These are phyloP conservation scores for Podosphaera leucotricha DNA, from an alignment of 2,329 filamentous ascomycete species.

Conservation along the genomic window DNA sequence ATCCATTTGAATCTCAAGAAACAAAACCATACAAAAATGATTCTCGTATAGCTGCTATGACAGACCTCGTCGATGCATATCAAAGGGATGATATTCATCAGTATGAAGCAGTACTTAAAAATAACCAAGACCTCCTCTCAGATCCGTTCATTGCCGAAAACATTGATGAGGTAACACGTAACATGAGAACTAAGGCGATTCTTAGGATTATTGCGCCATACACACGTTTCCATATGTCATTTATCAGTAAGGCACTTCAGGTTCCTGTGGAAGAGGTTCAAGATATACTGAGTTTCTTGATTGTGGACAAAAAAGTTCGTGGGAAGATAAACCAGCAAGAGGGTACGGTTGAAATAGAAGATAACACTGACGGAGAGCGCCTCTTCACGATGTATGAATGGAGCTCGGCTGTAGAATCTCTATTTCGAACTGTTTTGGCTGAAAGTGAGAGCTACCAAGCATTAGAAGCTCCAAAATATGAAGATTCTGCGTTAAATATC, in stretches of 20 bases:
- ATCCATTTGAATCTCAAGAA: slow-evolving; percentile 95
- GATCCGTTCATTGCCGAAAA: slow-evolving; percentile 97
- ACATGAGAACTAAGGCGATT: slow-evolving; percentile 91
- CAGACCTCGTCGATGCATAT: slow-evolving; percentile 85
- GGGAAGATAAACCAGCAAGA: slow-evolving; percentile 77
- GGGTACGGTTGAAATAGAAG: slow-evolving; percentile 62
- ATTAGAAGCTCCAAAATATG: slow-evolving; percentile 8
- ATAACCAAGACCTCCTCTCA: slow-evolving; percentile 68
- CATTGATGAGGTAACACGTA: slow-evolving; percentile 94
- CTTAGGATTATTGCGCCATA: slow-evolving; percentile 87
- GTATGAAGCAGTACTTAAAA: slow-evolving; percentile 71
- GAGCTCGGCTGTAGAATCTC: slow-evolving; percentile 39
- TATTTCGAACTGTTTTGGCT: slow-evolving; percentile 52
- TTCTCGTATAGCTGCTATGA: slow-evolving; percentile 89
- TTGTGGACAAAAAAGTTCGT: slow-evolving; percentile 67
- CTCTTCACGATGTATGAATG: slow-evolving; percentile 50
- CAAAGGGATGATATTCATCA: slow-evolving; percentile 82
- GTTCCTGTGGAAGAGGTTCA: slow-evolving; percentile 72
- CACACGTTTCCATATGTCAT: slow-evolving; percentile 67
- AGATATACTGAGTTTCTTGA: slow-evolving; percentile 87
- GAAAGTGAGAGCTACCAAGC: slow-evolving; percentile 46
- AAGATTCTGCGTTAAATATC: slow-evolving; percentile 2
- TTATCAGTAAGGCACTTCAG: slow-evolving; percentile 71
- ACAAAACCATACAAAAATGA: slow-evolving; percentile 97
- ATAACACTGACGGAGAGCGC: slow-evolving; percentile 48